Conservation (phyloP, 169 alveolate genomes). For the Theileria luwenshuni region DNA sequence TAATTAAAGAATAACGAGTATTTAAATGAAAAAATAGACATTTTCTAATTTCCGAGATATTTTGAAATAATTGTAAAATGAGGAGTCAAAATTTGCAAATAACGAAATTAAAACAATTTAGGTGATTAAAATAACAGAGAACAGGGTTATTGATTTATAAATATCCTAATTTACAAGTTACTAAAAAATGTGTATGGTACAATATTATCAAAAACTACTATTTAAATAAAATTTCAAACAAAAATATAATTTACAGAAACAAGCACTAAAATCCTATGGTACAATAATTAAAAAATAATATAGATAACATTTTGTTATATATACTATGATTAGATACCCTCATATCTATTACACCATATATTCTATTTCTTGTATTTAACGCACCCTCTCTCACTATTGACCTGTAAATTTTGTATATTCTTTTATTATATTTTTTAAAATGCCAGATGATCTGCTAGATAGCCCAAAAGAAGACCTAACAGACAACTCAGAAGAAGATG, state of each 20-base stretch:
- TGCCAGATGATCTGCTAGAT: constrained; percentile 32
- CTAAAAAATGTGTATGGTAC: constrained; percentile 6
- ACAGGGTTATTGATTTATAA: too few species aligned
- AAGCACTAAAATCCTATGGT: background rate
- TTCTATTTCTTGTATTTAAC: background rate
- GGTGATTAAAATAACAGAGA: too few species aligned
- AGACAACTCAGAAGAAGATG: constrained; percentile 39
- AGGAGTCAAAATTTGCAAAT: too few species aligned
- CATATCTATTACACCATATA: constrained; percentile 11
- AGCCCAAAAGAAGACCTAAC: constrained; percentile 17
- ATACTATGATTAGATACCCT: background rate
- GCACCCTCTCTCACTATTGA: background rate
- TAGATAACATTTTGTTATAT: background rate
- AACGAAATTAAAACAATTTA: too few species aligned
- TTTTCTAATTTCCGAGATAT: background rate
- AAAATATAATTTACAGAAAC: background rate
- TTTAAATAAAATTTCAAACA: background rate
- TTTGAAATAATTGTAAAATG: background rate
- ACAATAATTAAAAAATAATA: background rate
- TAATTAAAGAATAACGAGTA: background rate
- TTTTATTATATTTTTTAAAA: background rate
- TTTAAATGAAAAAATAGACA: background rate
- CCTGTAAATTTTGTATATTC: background rate
- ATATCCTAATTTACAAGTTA: constrained; percentile 2
- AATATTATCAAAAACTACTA: background rate